These are phyloP conservation scores for Fremontodendron californicum DNA, from an alignment of 345 rosid species.

Conservation along the genomic window DNA sequence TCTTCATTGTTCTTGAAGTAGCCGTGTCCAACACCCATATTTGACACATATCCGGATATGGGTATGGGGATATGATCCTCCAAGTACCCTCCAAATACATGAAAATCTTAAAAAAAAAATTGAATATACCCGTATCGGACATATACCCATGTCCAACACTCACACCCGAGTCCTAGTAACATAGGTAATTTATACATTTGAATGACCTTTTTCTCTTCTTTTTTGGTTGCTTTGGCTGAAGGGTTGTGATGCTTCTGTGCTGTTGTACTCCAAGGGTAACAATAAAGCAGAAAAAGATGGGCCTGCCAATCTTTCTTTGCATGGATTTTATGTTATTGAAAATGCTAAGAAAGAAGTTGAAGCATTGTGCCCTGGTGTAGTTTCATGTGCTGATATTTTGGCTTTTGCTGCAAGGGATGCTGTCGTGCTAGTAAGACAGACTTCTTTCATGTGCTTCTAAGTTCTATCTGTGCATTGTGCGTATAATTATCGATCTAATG, in stretches of 20 bases:
- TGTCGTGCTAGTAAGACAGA: conserved; percentile 32
- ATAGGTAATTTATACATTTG: background rate
- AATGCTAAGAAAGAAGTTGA: conserved; percentile 41
- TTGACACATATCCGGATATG: no score
- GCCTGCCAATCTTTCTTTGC: conserved; percentile 39
- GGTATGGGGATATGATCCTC: no score
- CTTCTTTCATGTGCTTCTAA: background rate
- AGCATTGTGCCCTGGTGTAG: conserved; percentile 38
- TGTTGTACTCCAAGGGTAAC: conserved; percentile 33
- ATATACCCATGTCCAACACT: no score
- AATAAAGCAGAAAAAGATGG: conserved; percentile 48
- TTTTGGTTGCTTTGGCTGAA: conserved; percentile 4
- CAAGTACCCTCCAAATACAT: no score
- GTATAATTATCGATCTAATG: background rate
- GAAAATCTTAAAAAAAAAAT: no score
- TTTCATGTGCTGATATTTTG: conserved; percentile 49
- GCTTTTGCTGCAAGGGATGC: conserved; percentile 52
- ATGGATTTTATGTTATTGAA: conserved; percentile 46
- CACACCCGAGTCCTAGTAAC: no score
- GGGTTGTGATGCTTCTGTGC: conserved; percentile 48
- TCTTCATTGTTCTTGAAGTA: no score
- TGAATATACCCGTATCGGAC: no score
- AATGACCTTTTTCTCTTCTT: background rate
- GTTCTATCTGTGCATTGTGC: background rate
- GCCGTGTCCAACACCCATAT: no score